Conservation (phyloP, 805 yeast genomes). For the Sugiyamaella qingdaonensis region DNA sequence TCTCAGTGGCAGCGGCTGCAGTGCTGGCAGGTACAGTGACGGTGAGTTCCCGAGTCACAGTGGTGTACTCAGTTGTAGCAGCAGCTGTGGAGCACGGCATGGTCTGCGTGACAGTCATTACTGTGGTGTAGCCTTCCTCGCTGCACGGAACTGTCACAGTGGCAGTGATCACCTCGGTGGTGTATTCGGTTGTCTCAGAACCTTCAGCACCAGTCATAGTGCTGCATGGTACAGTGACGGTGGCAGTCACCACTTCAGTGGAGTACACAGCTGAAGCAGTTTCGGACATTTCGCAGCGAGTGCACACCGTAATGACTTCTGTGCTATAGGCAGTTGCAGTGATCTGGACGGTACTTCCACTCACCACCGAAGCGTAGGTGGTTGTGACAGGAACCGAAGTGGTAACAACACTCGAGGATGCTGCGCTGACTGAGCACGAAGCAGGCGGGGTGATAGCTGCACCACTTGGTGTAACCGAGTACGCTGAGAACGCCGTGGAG, state of each 20-base stretch:
- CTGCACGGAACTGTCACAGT: constrained; percentile 10
- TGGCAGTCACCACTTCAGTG: neutral
- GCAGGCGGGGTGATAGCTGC: constrained; percentile 5
- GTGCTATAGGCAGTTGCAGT: constrained; percentile 6
- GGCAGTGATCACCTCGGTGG: constrained; percentile 4
- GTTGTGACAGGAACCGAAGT: constrained; percentile 6
- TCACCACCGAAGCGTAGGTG: constrained; percentile 2
- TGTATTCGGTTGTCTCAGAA: neutral
- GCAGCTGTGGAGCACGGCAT: constrained; percentile 6
- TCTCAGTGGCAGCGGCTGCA: constrained; percentile 63
- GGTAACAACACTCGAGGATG: neutral
- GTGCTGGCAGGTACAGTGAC: constrained; percentile 41
- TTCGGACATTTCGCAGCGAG: constrained; percentile 3
- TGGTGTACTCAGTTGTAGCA: constrained; percentile 1
- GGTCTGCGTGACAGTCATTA: constrained; percentile 6
- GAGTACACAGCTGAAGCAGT: neutral
- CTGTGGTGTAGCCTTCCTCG: constrained; percentile 1
- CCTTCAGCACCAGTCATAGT: neutral
- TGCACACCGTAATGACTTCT: constrained; percentile 9
- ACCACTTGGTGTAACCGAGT: constrained; percentile 6
- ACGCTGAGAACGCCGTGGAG: constrained; percentile 10
- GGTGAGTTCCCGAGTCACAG: constrained; percentile 8
- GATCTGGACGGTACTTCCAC: constrained; percentile 1
- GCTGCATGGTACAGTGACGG: constrained; percentile 3
- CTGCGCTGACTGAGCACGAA: constrained; percentile 4